Evolutionary conservation across 2,329 filamentous ascomycete genomes (phyloP).

Genomic region (Aspergillus quadrilineatus): DNA sequence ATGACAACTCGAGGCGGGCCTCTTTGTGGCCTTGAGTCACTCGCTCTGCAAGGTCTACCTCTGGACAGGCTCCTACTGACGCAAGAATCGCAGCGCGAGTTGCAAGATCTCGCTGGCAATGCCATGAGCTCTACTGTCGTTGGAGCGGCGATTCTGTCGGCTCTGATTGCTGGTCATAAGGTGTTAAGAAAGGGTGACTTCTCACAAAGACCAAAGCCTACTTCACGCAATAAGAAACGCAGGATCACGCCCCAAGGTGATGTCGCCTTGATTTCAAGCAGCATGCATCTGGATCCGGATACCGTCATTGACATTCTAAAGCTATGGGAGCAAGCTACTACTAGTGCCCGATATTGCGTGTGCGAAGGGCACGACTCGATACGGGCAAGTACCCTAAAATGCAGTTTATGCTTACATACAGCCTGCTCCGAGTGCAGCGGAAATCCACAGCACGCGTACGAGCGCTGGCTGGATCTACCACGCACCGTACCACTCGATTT

Average conservation of each 20-base stretch:
- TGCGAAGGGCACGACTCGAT: constrained; percentile 55
- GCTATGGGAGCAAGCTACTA: constrained; percentile 25
- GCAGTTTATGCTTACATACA: constrained; percentile 54
- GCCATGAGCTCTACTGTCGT: constrained; percentile 76
- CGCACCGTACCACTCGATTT: constrained; percentile 48
- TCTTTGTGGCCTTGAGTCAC: constrained; percentile 61
- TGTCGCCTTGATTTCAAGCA: constrained; percentile 16
- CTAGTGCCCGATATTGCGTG: constrained; percentile 51
- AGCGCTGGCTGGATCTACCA: constrained; percentile 18
- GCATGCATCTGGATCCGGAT: constrained; percentile 13
- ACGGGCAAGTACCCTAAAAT: constrained; percentile 46
- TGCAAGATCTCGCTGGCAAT: constrained; percentile 73
- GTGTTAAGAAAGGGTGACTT: constrained; percentile 27
- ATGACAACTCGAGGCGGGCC: constrained; percentile 60
- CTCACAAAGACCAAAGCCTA: neutral
- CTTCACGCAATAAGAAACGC: neutral
- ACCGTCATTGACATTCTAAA: constrained; percentile 13
- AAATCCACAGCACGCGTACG: constrained; percentile 54
- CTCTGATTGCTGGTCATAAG: constrained; percentile 49
- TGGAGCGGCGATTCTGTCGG: constrained; percentile 60
- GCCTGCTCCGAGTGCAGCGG: constrained; percentile 55
- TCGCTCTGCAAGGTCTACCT: constrained; percentile 68
- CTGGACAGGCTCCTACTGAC: constrained; percentile 62
- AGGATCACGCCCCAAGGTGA: constrained; percentile 12
- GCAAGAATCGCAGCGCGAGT: constrained; percentile 59